Base-by-base conservation (phyloP, 768 basidiomycete species). In the Boletus eberwhitei region DNA sequence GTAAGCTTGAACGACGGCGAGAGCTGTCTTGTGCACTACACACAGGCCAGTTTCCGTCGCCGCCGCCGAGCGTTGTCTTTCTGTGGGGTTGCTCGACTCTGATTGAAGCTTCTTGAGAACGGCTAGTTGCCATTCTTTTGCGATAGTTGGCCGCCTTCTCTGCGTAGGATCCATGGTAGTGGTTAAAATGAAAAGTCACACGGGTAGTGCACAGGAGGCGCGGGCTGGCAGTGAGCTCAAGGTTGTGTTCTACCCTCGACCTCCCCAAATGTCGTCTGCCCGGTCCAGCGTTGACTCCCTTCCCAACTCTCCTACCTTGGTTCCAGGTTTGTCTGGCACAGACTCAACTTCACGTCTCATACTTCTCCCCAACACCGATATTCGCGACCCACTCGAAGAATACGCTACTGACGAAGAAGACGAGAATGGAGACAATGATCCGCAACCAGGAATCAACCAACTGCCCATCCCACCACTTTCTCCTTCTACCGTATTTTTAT, bases 401-500 rank as follows among this genome's bases (percentile, higher is more conserved):
- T 68, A 77, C 46, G 59, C 66, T 12, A 77, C 79, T 50, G 73
- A 83, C 54, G 79, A 82, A n/a, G 68, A 72, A 4, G 55, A 62
- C 35, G 59, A 61, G 8, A 68, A 74, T 53, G 79, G 79, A 54
- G 75, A 77, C 31, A 42, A 54, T 8, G 47, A 49, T 12, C 31
- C 52, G 19, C 60, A 53, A 5, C 40, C 56, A 16, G 52, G 26
- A 41, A 35, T 52, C 50, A 39, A 31, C 47, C 58, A 54, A 32
- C 60, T 49, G 3, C 26, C 44, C 22, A 24, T 70, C 8, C 80
- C 80, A n/a, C 80, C 84, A 3, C 79, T 89, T 47, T 68, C 79
- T 12, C 78, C 86, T 5, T 71, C 77, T 14, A 62, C 78, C 48
- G 79, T 88, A 45, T 84, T 90, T 62, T 74, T 89, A 11, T 86